Percentiles rank a stretch among this genome's conserved stretches.
Evolutionary conservation across 768 basidiomycete species (phyloP).

Genomic region (Suillus luteus): DNA sequence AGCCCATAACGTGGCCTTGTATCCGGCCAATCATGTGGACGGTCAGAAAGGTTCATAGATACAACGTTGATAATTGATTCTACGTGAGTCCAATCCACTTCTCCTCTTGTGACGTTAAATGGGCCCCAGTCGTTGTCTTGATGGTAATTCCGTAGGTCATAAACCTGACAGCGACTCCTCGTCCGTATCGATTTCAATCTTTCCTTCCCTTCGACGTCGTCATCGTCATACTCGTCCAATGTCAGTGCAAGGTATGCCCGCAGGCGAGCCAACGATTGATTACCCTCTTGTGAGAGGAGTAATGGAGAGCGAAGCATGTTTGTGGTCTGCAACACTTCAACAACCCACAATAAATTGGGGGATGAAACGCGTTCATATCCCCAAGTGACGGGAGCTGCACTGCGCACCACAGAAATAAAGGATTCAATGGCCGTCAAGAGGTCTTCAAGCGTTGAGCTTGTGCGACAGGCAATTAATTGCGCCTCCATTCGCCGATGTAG

Average conservation of each 20-base stretch:
- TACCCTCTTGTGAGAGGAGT: slow-evolving; percentile 16
- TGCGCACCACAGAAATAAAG: slow-evolving; percentile 43
- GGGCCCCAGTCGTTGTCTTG: slow-evolving; percentile 60
- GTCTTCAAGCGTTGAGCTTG: slow-evolving; percentile 28
- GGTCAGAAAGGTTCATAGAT: slow-evolving; percentile 51
- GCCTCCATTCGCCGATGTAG: slow-evolving; percentile 46
- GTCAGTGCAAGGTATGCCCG: slow-evolving; percentile 52
- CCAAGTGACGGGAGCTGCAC: slow-evolving; percentile 32
- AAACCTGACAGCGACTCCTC: slow-evolving; percentile 58
- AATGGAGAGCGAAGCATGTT: slow-evolving; percentile 34
- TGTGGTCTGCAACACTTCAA: slow-evolving; percentile 41
- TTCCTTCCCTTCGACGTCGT: slow-evolving; percentile 25
- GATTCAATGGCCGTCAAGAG: slow-evolving; percentile 39
- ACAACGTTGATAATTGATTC: slow-evolving; percentile 60
- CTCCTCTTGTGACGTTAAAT: slow-evolving; percentile 38
- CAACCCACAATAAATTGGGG: slow-evolving; percentile 49
- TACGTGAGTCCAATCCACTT: slow-evolving; percentile 65
- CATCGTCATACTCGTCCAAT: slow-evolving; percentile 36
- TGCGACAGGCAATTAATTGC: slow-evolving; percentile 30
- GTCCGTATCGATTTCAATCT: slow-evolving; percentile 40
- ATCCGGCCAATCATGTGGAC: slow-evolving; percentile 36
- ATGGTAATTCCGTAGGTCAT: slow-evolving; percentile 63
- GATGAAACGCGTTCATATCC: slow-evolving; percentile 34
- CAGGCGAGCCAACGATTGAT: slow-evolving; percentile 44
- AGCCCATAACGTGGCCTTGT: slow-evolving; percentile 52